Evolutionary conservation across 2,329 filamentous ascomycete species (phyloP), one percentile per base, ranked within the genome.

Genomic region (Sporothrix protearum): DNA sequence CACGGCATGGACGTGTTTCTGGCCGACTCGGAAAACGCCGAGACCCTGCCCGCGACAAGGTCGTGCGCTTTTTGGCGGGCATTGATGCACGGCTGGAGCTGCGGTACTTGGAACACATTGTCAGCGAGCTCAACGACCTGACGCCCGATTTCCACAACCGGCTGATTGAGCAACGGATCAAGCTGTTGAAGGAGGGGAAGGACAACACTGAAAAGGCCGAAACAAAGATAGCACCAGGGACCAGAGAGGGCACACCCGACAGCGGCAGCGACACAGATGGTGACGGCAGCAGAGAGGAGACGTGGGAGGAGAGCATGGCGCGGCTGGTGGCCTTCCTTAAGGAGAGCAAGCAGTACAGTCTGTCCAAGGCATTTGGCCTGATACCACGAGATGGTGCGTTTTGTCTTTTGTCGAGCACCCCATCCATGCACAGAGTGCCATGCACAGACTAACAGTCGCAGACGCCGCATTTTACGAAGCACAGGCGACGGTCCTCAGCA

Each of bases 1-100:
- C 82, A 93, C 51, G 94, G 92, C 4, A 96, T 99, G 91, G 93
- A 97, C 75, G 87, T 99, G 0, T 99, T 99, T 80, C 82, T 96
- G 0, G 93, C 92, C 0, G 96, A 99, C 78, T 96, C 93, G 0
- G 93, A 97, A 78, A 98, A 98, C 77, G 94, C 96, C 0, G 96
- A 98, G 82, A 93, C 90, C 0, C 81, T 99, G 12, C 94, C 95
- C 87, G 95, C 55, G 87, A 92, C 39, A 87, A 83, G 69, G 92
- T 99, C 0, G 84, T 95, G 2, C 83, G 85, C 1, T 98, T 95
- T 77, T 82, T 99, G 3, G 85, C 88, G 55, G 81, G 83, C 0
- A 88, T 97, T 45, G 89, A 96, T 76, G 78, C 84, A 10, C 84
- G 85, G 59, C 86, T 98, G 12, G 93, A 96, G 73, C 87, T 93